Conservation (phyloP, 2,329 filamentous ascomycete genomes). For the Elsinoe arachidis region DNA sequence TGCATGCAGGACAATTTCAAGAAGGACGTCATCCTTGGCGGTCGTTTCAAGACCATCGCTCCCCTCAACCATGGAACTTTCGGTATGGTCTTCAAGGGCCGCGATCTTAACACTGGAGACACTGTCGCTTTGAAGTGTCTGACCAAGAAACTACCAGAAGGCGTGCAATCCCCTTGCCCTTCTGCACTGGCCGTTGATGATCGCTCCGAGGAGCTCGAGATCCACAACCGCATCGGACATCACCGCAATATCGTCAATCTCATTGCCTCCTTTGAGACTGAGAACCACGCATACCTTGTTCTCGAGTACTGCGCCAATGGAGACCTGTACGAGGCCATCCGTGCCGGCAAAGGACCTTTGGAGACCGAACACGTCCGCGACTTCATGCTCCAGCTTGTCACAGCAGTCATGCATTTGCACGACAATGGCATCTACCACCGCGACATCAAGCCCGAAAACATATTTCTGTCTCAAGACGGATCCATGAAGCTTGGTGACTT, state of each 20-base stretch:
- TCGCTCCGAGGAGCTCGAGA: slow-evolving; percentile 68
- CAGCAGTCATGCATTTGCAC: slow-evolving; percentile 85
- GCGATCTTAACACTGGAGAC: slow-evolving; percentile 65
- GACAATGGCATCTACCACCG: slow-evolving; percentile 86
- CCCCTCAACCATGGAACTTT: slow-evolving; percentile 98
- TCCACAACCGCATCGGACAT: slow-evolving; percentile 67
- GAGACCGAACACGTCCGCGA: slow-evolving; percentile 95
- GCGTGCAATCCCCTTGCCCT: slow-evolving; percentile 45
- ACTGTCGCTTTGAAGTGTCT: slow-evolving; percentile 93
- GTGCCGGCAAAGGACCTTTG: slow-evolving; percentile 73
- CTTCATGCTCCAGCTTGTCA: slow-evolving; percentile 92
- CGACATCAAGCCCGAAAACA: slow-evolving; percentile 99
- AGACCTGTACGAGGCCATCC: slow-evolving; percentile 95
- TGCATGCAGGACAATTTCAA: slow-evolving; percentile 78
- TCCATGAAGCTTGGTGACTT: slow-evolving; percentile 96
- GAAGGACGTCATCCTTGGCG: slow-evolving; percentile 70
- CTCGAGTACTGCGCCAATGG: slow-evolving; percentile 93
- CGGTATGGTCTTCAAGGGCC: slow-evolving; percentile 94
- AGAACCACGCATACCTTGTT: slow-evolving; percentile 81
- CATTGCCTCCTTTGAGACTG: slow-evolving; percentile 82
- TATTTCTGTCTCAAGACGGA: slow-evolving; percentile 80
- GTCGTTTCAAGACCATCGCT: slow-evolving; percentile 83
- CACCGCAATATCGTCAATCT: slow-evolving; percentile 94
- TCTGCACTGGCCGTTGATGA: slow-evolving; percentile 69
- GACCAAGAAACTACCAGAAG: slow-evolving; percentile 57